Conservation (phyloP, 176 grass and related monocot species). For the Raddia distichophylla region DNA sequence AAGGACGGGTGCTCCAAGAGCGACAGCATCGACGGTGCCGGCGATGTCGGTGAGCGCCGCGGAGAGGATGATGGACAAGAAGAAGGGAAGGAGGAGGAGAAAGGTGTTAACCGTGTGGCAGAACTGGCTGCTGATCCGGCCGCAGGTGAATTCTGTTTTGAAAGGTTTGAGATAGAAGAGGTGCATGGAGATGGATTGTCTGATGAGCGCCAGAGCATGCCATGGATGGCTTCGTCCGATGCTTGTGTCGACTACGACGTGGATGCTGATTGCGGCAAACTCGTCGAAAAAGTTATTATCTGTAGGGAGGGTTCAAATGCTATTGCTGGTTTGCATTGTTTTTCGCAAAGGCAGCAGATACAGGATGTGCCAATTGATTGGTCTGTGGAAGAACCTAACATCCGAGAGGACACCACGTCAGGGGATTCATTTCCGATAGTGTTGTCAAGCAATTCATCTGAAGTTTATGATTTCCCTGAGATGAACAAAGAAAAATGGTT, state of each 20-base stretch:
- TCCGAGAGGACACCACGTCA: not conserved
- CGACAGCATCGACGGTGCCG: no score
- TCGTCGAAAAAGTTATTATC: not conserved
- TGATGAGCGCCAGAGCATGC: not conserved
- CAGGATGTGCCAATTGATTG: not conserved
- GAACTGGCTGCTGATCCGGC: not conserved
- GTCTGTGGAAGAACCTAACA: not conserved
- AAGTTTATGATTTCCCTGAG: constrained; percentile 12
- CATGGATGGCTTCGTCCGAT: not conserved
- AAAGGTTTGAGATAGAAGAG: constrained; percentile 17
- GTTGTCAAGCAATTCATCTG: not conserved
- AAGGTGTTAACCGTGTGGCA: not conserved
- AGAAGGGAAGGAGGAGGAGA: not conserved
- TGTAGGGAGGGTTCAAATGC: not conserved
- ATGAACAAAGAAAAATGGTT: not conserved
- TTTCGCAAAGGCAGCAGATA: not conserved
- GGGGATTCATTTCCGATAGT: not conserved
- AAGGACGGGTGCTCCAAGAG: not conserved
- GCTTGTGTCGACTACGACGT: not conserved
- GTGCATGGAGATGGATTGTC: constrained; percentile 17
- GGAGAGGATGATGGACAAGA: not conserved
- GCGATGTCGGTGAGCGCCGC: not conserved
- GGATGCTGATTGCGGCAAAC: not conserved
- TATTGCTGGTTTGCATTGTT: not conserved
- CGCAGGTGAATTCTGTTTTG: not conserved